Evolutionary conservation across 306 rosid genomes (phyloP).

Genomic region (Sicyos edulis): DNA sequence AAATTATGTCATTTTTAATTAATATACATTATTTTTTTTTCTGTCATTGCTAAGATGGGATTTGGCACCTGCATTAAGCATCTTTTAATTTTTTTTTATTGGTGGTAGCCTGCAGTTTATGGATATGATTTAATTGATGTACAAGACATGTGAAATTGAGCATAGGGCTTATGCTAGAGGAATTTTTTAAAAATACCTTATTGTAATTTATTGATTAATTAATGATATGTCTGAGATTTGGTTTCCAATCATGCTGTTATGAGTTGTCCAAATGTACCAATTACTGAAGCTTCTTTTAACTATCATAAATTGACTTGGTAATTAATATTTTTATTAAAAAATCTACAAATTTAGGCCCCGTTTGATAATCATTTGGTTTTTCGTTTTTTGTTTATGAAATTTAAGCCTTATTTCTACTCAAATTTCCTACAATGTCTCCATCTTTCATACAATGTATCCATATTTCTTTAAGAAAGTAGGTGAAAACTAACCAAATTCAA

Average conservation of each 20-base stretch:
- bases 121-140: slow-evolving; percentile 14
- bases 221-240: not conserved
- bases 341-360: too few relatives aligned
- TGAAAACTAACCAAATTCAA: too few relatives aligned
- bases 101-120: not conserved
- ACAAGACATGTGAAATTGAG: slow-evolving; percentile 17
- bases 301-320: too few relatives aligned
- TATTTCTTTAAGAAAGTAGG: too few relatives aligned
- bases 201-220: slow-evolving; percentile 10
- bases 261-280: slow-evolving; percentile 12
- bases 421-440: too few relatives aligned
- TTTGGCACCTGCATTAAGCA: slow-evolving; percentile 1
- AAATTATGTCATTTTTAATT: not conserved
- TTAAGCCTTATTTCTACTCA: too few relatives aligned
- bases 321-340: too few relatives aligned
- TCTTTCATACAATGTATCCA: too few relatives aligned
- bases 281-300: not conserved
- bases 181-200: not conserved
- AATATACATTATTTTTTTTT: not conserved
- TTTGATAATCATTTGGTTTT: too few relatives aligned
- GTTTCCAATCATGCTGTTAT: slow-evolving; percentile 13
- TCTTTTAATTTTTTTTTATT: slow-evolving; percentile 17
- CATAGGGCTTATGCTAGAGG: not conserved
- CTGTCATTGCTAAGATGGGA: slow-evolving; percentile 10
- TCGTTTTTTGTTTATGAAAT: too few relatives aligned